These are phyloP conservation scores for Volvox africanus DNA, from an alignment of 139 green algal species.

Conservation along the genomic window DNA sequence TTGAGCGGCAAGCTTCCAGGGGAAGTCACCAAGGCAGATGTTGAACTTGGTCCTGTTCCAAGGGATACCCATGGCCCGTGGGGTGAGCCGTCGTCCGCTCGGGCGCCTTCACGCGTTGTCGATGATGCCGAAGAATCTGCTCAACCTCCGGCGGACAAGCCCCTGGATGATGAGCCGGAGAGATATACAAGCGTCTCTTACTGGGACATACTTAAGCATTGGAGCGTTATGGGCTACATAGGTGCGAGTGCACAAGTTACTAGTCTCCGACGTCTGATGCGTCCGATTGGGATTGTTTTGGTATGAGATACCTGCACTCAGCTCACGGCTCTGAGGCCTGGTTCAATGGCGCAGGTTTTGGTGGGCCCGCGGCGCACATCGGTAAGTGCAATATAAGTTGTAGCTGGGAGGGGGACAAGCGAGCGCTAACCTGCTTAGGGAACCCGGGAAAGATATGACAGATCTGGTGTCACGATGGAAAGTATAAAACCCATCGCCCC, in stretches of 20 bases:
- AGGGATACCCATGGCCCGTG: too few relatives aligned
- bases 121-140: not conserved
- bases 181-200: not conserved
- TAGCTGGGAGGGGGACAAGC: not conserved
- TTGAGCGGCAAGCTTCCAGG: conserved; percentile 2
- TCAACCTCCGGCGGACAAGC: not conserved
- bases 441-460: too few relatives aligned
- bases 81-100: not conserved
- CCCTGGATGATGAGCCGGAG: not conserved
- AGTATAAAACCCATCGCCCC: too few relatives aligned
- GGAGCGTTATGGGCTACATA: conserved; percentile 41
- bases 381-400: conserved; percentile 28
- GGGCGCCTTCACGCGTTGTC: too few relatives aligned
- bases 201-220: conserved; percentile 38
- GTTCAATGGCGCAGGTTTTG: conserved; percentile 64
- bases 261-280: not conserved
- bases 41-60: not conserved
- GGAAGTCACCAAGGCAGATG: not conserved
- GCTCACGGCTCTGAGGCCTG: not conserved
- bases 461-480: too few relatives aligned
- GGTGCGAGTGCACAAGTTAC: not conserved
- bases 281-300: not conserved
- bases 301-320: not conserved
- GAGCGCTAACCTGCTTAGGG: too few relatives aligned
- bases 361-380: conserved; percentile 88